Evolutionary conservation across 2,329 filamentous ascomycete species (phyloP).

Genomic region (Cladosporium oxysporum): DNA sequence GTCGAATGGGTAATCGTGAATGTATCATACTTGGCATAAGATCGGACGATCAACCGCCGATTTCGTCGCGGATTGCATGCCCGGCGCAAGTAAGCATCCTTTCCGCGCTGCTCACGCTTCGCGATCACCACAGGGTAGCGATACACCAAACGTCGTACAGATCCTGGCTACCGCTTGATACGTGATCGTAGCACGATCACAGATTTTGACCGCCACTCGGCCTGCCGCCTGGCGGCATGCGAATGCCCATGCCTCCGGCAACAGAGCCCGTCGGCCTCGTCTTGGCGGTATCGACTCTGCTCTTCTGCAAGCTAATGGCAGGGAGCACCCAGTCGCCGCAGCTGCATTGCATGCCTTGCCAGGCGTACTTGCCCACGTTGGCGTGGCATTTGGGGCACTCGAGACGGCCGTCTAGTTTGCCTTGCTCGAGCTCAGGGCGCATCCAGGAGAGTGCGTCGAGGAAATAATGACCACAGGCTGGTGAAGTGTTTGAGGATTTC

Average conservation of each 20-base stretch:
- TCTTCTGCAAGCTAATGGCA: slow-evolving; percentile 81
- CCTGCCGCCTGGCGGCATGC: slow-evolving; percentile 33
- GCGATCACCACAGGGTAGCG: background rate
- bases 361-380: slow-evolving; percentile 89
- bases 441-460: slow-evolving; percentile 95
- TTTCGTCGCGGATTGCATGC: background rate
- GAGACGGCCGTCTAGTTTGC: slow-evolving; percentile 78
- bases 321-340: slow-evolving; percentile 90
- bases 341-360: slow-evolving; percentile 92
- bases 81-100: slow-evolving; percentile 14
- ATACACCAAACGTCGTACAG: background rate
- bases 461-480: slow-evolving; percentile 79
- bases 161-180: background rate
- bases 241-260: slow-evolving; percentile 35
- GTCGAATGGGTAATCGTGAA: background rate
- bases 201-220: slow-evolving; percentile 15
- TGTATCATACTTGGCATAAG: slow-evolving; percentile 3
- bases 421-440: slow-evolving; percentile 79
- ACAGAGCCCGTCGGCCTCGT: slow-evolving; percentile 24
- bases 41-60: background rate
- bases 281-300: slow-evolving; percentile 72
- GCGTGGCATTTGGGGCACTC: slow-evolving; percentile 83
- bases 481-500: slow-evolving; percentile 35
- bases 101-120: background rate
- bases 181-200: slow-evolving; percentile 3